Conservation (phyloP, 495 filamentous ascomycete species). For the Lichenothelia convexa region DNA sequence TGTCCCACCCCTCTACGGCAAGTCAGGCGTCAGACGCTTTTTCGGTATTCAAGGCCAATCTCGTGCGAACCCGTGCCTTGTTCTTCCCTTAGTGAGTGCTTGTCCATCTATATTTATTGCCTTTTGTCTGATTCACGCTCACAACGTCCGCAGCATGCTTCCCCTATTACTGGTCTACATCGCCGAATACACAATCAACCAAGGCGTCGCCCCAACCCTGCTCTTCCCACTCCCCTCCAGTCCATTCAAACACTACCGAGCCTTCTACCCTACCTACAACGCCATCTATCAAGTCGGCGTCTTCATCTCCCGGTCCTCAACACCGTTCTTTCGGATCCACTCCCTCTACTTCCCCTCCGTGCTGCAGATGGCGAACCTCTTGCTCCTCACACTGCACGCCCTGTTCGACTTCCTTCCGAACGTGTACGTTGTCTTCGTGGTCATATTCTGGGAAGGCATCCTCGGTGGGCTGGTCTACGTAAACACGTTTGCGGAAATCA, state of each 20-base stretch:
- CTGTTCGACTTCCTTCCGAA: conserved; percentile 61
- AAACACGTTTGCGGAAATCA: conserved; percentile 86
- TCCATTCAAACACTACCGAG: conserved; percentile 64
- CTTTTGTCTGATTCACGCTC: background rate
- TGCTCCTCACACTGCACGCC: conserved; percentile 54
- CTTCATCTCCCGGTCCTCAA: conserved; percentile 81
- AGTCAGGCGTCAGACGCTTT: conserved; percentile 6
- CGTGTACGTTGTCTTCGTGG: conserved; percentile 61
- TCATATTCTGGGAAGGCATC: conserved; percentile 93
- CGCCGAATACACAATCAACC: conserved; percentile 93
- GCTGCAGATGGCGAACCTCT: conserved; percentile 67
- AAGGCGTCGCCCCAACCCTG: conserved; percentile 73
- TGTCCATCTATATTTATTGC: background rate
- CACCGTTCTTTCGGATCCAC: conserved; percentile 67
- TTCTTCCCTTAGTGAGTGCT: conserved; percentile 48
- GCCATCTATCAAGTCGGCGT: conserved; percentile 89
- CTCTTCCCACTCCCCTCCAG: conserved; percentile 61
- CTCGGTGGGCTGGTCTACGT: conserved; percentile 85
- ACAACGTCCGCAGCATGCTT: conserved; percentile 47
- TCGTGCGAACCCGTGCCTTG: conserved; percentile 33
- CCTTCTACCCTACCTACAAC: conserved; percentile 85
- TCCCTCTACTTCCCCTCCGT: conserved; percentile 64
- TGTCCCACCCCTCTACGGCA: background rate
- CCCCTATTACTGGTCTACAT: conserved; percentile 84
- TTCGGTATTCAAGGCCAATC: conserved; percentile 28